Conservation (phyloP, 2,329 filamentous ascomycete species). For the Aspergillus sp. region DNA sequence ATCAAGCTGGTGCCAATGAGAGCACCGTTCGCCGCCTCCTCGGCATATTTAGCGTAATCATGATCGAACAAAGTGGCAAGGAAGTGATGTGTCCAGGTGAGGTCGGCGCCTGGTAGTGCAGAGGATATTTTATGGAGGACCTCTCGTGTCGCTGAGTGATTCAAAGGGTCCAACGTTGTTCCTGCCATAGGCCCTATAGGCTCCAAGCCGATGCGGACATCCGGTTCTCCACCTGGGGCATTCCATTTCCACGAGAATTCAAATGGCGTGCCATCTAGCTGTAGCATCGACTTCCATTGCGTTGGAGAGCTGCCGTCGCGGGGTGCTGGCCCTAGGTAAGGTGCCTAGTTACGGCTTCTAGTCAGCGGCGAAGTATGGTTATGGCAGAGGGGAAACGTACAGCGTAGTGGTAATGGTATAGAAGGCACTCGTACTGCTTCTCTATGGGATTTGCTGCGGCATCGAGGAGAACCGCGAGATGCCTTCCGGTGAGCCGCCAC, state of each 20-base stretch:
- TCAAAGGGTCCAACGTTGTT: conserved; percentile 4
- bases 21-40: neutral
- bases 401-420: conserved; percentile 11
- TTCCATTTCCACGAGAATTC: conserved; percentile 9
- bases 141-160: neutral
- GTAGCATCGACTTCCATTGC: conserved; percentile 6
- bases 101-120: neutral
- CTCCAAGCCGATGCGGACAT: conserved; percentile 5
- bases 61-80: conserved; percentile 7
- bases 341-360: neutral
- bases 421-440: conserved; percentile 6
- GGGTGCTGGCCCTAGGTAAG: conserved; percentile 3
- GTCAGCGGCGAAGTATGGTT: neutral
- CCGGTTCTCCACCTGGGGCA: neutral
- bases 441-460: conserved; percentile 8
- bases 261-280: conserved; percentile 4
- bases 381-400: neutral
- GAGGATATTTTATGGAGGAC: neutral
- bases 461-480: conserved; percentile 3
- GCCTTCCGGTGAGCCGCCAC: conserved; percentile 6
- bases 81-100: conserved; percentile 6
- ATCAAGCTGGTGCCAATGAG: neutral
- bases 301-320: neutral
- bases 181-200: conserved; percentile 7
- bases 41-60: conserved; percentile 1